Evolutionary conservation across 768 basidiomycete species (phyloP), one percentile per base, ranked within the genome.

Genomic region (Lentinula sp.): DNA sequence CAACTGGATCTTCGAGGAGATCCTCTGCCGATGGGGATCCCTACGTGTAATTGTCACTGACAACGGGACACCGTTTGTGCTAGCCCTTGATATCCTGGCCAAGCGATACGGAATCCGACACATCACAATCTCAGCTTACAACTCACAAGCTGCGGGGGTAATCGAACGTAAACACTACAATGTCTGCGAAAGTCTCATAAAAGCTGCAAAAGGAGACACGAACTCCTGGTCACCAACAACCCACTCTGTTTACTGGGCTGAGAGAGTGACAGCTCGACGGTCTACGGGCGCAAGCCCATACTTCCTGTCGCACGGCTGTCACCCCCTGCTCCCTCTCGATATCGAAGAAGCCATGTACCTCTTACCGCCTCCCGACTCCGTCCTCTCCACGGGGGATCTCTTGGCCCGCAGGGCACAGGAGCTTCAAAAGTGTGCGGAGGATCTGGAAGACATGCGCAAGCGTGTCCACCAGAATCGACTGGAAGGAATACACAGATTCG

Each of bases 41-140:
- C 1, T 73, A 0, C 32, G 16, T 0, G 66, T 71, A 28, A 69
- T 75, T 7, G 64, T 74, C 5, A 70, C 68, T 0, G 75, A 76
- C 57, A 76, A 75, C 46, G 68, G 73, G 0, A 62, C 68, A 0
- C 68, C 66, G 0, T 71, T 69, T 18, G 43, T 71, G 2, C 49
- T 62, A 0, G 74, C 65, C 0, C 7, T 57, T 0, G 55, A 39
- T 0, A 45, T 43, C 0, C 53, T 61, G 0, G 55, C 57, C 7
- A 20, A 57, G 16, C 39, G 42, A 0, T 60, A 63, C 1, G 57
- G 72, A 9, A 72, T 76, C 9, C 32, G 36, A 0, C 73, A 72
- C 37, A 75, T 76, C 9, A 33, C 56, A 0, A 76, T 76, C 6
- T 71, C 67, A 0, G 58, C 66, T 0, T 76, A 76, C 61, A 75